phyloP scores from a whole-genome alignment of 352 stramenopile species.

The Blastocystis sp. region DNA sequence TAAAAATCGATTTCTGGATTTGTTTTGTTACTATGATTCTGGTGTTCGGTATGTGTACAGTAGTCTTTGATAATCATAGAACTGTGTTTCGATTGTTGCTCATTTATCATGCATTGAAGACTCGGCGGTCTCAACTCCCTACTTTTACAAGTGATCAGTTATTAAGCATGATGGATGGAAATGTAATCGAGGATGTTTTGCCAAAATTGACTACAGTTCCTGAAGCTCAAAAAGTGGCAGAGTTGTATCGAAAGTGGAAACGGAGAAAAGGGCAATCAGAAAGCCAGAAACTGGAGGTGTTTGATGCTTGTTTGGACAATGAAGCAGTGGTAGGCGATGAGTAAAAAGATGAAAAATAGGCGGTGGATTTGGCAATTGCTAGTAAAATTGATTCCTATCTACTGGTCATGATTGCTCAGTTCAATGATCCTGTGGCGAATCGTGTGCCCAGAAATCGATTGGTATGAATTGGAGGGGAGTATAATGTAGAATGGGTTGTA shows the following conservation, averaged over 20 bases:
- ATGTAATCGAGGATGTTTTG: not conserved
- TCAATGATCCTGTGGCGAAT: not conserved
- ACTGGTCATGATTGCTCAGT: not conserved
- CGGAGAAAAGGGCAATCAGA: too few relatives aligned
- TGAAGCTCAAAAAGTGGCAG: not conserved
- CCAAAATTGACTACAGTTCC: not conserved
- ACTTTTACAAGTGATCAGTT: not conserved
- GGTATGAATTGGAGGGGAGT: not conserved
- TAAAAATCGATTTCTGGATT: not conserved
- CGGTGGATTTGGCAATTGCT: not conserved
- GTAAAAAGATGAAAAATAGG: not conserved
- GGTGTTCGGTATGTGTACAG: not conserved
- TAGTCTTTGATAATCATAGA: not conserved
- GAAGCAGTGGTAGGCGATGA: not conserved
- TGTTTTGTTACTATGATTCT: conserved; percentile 30
- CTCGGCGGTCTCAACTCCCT: not conserved
- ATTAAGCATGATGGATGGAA: not conserved
- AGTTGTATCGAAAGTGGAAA: conserved; percentile 20
- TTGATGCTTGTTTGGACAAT: not conserved
- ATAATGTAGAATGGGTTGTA: not conserved
- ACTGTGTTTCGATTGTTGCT: conserved; percentile 28
- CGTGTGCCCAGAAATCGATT: not conserved
- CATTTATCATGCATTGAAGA: not conserved
- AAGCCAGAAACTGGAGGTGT: not conserved
- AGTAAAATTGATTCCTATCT: conserved; percentile 35